phyloP scores from a whole-genome alignment of 257 asterid genomes.

The Primulina eburnea region DNA sequence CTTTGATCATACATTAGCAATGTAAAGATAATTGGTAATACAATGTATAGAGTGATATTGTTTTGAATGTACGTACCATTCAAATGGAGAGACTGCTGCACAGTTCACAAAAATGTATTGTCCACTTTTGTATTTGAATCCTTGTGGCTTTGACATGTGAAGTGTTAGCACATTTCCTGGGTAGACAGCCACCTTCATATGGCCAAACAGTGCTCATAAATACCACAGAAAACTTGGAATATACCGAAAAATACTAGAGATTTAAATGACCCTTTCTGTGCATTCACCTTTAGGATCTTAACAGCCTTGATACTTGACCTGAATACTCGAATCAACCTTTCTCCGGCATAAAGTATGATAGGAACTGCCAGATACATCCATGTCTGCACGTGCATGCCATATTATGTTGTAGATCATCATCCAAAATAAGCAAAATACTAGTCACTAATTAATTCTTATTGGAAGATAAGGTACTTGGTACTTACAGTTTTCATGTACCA shows the following conservation, averaged over 20 bases:
- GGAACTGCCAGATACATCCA: constrained; percentile 95
- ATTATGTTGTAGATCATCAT: background rate
- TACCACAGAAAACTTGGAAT: background rate
- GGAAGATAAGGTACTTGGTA: background rate
- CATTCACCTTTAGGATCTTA: constrained; percentile 64
- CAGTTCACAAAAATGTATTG: constrained; percentile 66
- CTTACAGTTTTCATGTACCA: constrained; percentile 68
- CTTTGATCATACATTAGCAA: background rate
- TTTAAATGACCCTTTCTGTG: background rate
- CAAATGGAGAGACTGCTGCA: constrained; percentile 64
- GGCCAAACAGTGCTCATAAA: background rate
- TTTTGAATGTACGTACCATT: constrained; percentile 39
- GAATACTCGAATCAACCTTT: constrained; percentile 69
- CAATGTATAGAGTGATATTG: background rate
- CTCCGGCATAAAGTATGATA: constrained; percentile 62
- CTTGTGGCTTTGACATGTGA: constrained; percentile 74
- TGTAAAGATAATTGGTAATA: background rate
- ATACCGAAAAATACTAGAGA: background rate
- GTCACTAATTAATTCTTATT: background rate
- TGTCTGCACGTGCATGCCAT: constrained; percentile 41
- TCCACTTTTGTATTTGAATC: constrained; percentile 70
- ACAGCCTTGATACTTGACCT: constrained; percentile 78
- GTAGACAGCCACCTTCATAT: constrained; percentile 58
- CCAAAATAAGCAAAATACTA: background rate
- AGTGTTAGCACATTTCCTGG: constrained; percentile 69